phyloP scores from a whole-genome alignment of 164 flowering plant species.

The Stephania yunnanensis region DNA sequence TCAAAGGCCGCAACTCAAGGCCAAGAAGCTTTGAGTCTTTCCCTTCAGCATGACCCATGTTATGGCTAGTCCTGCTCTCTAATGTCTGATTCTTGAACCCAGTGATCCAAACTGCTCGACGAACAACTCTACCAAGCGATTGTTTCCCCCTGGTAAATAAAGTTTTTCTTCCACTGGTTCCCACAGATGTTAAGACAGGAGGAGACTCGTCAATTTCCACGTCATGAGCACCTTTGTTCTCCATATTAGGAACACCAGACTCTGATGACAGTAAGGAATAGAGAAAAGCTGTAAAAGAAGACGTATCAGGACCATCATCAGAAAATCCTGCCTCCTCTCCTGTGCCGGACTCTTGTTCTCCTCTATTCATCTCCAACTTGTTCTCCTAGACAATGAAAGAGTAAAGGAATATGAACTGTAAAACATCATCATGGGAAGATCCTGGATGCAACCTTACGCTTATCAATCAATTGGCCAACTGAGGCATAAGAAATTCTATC shows the following conservation, averaged over 20 bases:
- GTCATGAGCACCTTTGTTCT: constrained; percentile 22
- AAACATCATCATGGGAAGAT: neutral
- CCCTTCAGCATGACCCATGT: constrained; percentile 26
- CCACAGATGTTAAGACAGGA: constrained; percentile 30
- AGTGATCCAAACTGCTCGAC: constrained; percentile 47
- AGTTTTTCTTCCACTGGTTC: constrained; percentile 41
- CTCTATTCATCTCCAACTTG: constrained; percentile 23
- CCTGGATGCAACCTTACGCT: neutral
- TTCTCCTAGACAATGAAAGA: constrained; percentile 34
- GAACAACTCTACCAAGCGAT: constrained; percentile 46
- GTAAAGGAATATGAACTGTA: neutral
- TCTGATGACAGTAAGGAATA: constrained; percentile 63
- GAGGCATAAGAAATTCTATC: neutral
- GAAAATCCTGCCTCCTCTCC: constrained; percentile 34
- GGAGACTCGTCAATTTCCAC: constrained; percentile 21
- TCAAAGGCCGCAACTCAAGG: constrained; percentile 37
- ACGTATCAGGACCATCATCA: constrained; percentile 85
- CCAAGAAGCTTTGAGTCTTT: constrained; percentile 26
- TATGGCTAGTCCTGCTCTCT: constrained; percentile 29
- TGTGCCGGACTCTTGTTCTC: constrained; percentile 25
- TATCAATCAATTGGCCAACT: neutral
- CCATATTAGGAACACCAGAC: constrained; percentile 25
- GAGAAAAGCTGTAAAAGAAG: constrained; percentile 85
- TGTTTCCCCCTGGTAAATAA: constrained; percentile 71
- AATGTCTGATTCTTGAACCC: constrained; percentile 39